Evolutionary conservation across 768 basidiomycete species (phyloP).

Genomic region (Serendipita sp.): DNA sequence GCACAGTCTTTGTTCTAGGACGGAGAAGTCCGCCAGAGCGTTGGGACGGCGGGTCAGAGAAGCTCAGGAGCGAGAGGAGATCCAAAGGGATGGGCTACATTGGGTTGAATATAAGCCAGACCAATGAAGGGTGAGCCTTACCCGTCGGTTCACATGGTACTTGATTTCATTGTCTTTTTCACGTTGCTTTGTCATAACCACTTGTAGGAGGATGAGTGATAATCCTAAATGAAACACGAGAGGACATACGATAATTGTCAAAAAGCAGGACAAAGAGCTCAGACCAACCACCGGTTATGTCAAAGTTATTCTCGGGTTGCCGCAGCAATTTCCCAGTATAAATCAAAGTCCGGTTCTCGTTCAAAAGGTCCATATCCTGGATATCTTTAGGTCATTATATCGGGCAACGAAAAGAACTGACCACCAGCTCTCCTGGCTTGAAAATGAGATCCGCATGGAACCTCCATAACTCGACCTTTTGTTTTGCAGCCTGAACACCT

Average conservation of each 20-base stretch:
- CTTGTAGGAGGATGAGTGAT: slow-evolving; percentile 22
- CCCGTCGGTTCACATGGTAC: slow-evolving; percentile 68
- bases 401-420: slow-evolving; percentile 17
- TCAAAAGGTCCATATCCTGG: slow-evolving; percentile 79
- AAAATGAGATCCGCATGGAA: slow-evolving; percentile 66
- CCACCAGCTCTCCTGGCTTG: slow-evolving; percentile 59
- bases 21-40: slow-evolving; percentile 58
- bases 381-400: neutral
- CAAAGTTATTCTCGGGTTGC: slow-evolving; percentile 76
- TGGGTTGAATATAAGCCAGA: neutral
- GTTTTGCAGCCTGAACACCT: slow-evolving; percentile 69
- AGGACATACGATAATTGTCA: slow-evolving; percentile 66
- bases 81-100: slow-evolving; percentile 82
- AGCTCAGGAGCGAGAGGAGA: slow-evolving; percentile 68
- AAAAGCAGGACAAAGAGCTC: slow-evolving; percentile 75
- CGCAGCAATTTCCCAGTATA: slow-evolving; percentile 69
- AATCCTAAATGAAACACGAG: neutral
- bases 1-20: slow-evolving; percentile 15
- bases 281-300: slow-evolving; percentile 68
- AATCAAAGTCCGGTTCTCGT: slow-evolving; percentile 68
- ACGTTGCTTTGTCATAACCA: slow-evolving; percentile 77
- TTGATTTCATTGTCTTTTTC: slow-evolving; percentile 59
- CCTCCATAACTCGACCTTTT: slow-evolving; percentile 80
- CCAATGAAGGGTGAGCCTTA: slow-evolving; percentile 21
- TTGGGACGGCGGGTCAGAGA: slow-evolving; percentile 63